These are phyloP conservation scores for Microdochium trichocladiopsis DNA, from an alignment of 2,329 filamentous ascomycete species.

Conservation along the genomic window DNA sequence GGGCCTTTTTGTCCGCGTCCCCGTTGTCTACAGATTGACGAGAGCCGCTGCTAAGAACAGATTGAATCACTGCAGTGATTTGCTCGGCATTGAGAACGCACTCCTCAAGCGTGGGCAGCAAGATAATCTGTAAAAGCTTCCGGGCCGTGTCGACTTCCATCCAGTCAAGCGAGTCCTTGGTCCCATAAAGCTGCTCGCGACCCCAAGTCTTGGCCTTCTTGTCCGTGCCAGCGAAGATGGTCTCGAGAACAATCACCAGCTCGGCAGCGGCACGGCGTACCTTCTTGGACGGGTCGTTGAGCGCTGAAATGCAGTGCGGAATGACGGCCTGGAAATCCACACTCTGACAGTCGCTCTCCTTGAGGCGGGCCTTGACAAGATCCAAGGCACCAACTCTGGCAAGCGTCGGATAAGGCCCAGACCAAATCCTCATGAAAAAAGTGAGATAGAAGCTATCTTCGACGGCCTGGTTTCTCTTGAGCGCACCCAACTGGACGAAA, in stretches of 20 bases:
- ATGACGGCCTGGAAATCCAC: constrained; percentile 71
- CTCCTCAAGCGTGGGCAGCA: constrained; percentile 78
- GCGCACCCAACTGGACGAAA: constrained; percentile 47
- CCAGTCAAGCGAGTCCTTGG: constrained; percentile 44
- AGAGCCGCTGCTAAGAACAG: constrained; percentile 45
- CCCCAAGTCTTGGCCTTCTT: constrained; percentile 47
- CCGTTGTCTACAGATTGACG: constrained; percentile 13
- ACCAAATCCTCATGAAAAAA: constrained; percentile 72
- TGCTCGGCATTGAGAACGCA: constrained; percentile 73
- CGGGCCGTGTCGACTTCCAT: constrained; percentile 50
- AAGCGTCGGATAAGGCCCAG: constrained; percentile 60
- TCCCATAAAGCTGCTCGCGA: constrained; percentile 57
- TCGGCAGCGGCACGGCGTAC: constrained; percentile 71
- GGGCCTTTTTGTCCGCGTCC: constrained; percentile 42
- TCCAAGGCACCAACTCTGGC: constrained; percentile 65
- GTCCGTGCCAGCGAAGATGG: constrained; percentile 31
- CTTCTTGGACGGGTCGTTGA: constrained; percentile 68
- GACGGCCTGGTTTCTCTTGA: constrained; percentile 46
- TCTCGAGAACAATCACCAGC: constrained; percentile 51
- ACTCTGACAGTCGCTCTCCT: constrained; percentile 36
- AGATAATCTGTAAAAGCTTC: constrained; percentile 55
- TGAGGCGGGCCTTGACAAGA: constrained; percentile 51
- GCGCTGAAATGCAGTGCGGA: constrained; percentile 71
- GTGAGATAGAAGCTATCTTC: constrained; percentile 62
- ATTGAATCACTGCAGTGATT: constrained; percentile 56